Percentiles rank a stretch among this genome's conserved stretches.
Evolutionary conservation across 306 rosid genomes (phyloP).

Genomic region (Abrus pulchellus): DNA sequence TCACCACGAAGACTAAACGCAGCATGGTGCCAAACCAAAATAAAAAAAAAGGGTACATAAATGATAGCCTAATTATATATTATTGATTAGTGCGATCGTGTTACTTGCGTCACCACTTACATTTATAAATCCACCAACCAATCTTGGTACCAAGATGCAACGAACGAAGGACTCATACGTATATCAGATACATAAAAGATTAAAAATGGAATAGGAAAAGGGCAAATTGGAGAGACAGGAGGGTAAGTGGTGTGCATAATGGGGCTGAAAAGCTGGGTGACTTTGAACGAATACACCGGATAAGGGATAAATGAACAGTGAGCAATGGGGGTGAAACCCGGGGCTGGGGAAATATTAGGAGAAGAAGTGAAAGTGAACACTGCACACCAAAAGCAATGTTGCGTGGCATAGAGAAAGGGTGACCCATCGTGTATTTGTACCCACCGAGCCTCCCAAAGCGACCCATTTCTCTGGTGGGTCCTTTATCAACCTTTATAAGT

Average conservation of each 20-base stretch:
- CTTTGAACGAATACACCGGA: conserved; percentile 41
- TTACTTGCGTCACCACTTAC: conserved; percentile 41
- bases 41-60: neutral
- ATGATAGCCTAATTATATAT: conserved; percentile 29
- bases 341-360: conserved; percentile 1
- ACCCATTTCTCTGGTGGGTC: conserved; percentile 60
- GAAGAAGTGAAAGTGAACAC: neutral
- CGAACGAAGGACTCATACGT: too few species aligned
- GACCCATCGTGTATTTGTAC: conserved; percentile 40
- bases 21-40: neutral
- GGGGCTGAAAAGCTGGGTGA: conserved; percentile 42
- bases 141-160: conserved; percentile 37
- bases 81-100: conserved; percentile 17
- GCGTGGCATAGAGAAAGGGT: conserved; percentile 58
- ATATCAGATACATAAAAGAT: conserved; percentile 1
- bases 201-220: conserved; percentile 14
- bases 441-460: conserved; percentile 44
- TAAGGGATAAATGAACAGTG: conserved; percentile 65
- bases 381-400: conserved; percentile 39
- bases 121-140: conserved; percentile 48
- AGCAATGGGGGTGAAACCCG: conserved; percentile 47
- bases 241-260: conserved; percentile 28
- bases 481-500: conserved; percentile 56
- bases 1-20: conserved; percentile 27
- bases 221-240: conserved; percentile 40